A percentile compares a stretch with the other conserved stretches of the same genome.
Conservation (phyloP, 2,329 filamentous ascomycete species). For the Stemphylium lycopersici region DNA sequence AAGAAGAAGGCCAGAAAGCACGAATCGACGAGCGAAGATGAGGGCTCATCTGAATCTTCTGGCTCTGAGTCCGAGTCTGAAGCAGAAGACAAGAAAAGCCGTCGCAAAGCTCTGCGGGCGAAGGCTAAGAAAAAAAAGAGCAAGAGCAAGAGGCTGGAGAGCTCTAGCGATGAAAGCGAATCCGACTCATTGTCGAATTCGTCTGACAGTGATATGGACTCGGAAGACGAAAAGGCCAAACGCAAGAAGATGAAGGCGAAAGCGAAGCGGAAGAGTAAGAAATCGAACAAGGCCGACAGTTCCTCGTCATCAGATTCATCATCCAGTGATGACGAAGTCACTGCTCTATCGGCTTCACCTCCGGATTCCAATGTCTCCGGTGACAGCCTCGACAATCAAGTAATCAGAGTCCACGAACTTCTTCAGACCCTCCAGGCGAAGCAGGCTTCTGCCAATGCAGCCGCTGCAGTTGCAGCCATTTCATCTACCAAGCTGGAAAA, state of each 20-base stretch:
- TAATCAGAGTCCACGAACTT: slow-evolving; percentile 19
- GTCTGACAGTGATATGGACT: slow-evolving; percentile 21
- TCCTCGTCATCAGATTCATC: slow-evolving; percentile 16
- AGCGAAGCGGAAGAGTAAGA: slow-evolving; percentile 28
- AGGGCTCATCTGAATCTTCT: slow-evolving; percentile 22
- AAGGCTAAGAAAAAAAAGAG: slow-evolving; percentile 31
- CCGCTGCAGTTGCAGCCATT: slow-evolving; percentile 17
- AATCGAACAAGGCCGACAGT: slow-evolving; percentile 10
- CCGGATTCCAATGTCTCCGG: slow-evolving; percentile 7
- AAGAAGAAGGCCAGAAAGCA: slow-evolving; percentile 32
- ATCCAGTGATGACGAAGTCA: slow-evolving; percentile 16
- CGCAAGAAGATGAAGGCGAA: slow-evolving; percentile 26
- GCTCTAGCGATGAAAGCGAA: slow-evolving; percentile 24
- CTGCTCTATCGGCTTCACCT: neutral
- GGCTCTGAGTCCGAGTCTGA: slow-evolving; percentile 27
- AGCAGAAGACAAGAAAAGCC: slow-evolving; percentile 15
- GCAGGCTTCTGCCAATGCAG: slow-evolving; percentile 14
- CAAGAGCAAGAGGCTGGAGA: slow-evolving; percentile 27
- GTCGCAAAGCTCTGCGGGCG: slow-evolving; percentile 21
- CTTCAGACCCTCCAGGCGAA: slow-evolving; percentile 23
- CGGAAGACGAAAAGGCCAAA: slow-evolving; percentile 23
- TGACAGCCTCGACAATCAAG: slow-evolving; percentile 20
- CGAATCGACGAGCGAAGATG: slow-evolving; percentile 22
- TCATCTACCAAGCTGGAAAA: slow-evolving; percentile 22
- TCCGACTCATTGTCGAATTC: slow-evolving; percentile 22